Evolutionary conservation across 1,284 basidiomycete species (phyloP).

Genomic region (Microbotryum intermedium): DNA sequence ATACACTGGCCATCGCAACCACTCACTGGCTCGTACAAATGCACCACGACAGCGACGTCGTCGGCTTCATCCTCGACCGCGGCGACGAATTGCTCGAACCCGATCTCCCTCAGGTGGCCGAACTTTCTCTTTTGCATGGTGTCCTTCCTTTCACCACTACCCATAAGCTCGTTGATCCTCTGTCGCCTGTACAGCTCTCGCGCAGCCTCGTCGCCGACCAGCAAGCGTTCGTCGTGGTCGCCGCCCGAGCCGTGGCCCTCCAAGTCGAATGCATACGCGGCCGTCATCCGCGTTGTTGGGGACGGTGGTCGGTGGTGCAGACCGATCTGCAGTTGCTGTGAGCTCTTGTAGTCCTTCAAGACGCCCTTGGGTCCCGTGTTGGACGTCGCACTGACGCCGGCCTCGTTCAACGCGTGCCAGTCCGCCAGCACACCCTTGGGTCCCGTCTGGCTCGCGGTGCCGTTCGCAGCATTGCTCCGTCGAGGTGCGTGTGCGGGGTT

Average conservation of each 20-base stretch:
- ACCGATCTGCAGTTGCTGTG: too few species aligned
- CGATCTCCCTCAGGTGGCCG: constrained; percentile 73
- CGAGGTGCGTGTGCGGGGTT: neutral
- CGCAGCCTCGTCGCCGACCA: constrained; percentile 18
- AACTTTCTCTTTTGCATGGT: constrained; percentile 43
- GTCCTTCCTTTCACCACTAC: constrained; percentile 14
- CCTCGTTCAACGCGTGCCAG: constrained; percentile 11
- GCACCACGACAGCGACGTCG: constrained; percentile 66
- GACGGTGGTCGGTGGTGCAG: too few species aligned
- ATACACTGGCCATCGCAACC: too few species aligned
- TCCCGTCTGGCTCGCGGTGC: constrained; percentile 29
- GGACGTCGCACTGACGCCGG: constrained; percentile 7
- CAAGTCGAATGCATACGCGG: too few species aligned
- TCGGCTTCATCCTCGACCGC: constrained; percentile 57
- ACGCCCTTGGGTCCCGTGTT: constrained; percentile 32
- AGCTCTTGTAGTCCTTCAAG: constrained; percentile 18
- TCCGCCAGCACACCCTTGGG: constrained; percentile 34
- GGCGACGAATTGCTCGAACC: constrained; percentile 58
- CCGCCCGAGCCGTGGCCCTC: neutral
- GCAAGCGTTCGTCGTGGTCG: too few species aligned
- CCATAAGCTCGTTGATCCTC: constrained; percentile 26
- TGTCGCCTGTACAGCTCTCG: constrained; percentile 16
- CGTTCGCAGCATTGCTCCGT: neutral
- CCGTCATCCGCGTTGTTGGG: too few species aligned
- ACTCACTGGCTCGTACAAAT: constrained; percentile 71